These are phyloP conservation scores for Boletus patriciae DNA, from an alignment of 768 basidiomycete genomes.

Conservation along the genomic window DNA sequence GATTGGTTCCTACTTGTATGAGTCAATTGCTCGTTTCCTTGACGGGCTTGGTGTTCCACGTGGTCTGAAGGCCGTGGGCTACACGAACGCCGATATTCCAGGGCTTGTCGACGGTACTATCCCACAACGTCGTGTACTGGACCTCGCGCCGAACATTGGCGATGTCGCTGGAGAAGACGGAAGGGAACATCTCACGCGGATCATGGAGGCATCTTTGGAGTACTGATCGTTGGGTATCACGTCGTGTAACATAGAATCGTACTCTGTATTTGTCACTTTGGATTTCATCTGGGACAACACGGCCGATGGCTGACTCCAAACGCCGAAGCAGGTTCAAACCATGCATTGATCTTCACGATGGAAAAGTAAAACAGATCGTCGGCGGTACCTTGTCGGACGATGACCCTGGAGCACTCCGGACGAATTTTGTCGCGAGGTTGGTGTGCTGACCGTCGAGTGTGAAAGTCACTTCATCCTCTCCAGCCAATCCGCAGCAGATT, in stretches of 20 bases:
- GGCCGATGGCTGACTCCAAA: constrained; percentile 22
- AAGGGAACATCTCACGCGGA: constrained; percentile 73
- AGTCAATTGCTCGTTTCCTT: constrained; percentile 86
- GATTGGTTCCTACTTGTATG: constrained; percentile 75
- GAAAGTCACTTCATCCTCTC: constrained; percentile 8
- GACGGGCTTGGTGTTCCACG: constrained; percentile 83
- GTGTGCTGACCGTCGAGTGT: constrained; percentile 2
- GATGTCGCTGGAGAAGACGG: constrained; percentile 83
- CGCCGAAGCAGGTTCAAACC: constrained; percentile 69
- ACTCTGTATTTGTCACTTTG: background rate
- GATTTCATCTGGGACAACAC: background rate
- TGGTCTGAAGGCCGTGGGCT: constrained; percentile 81
- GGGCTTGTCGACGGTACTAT: constrained; percentile 87
- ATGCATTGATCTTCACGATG: constrained; percentile 95
- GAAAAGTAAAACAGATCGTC: constrained; percentile 97
- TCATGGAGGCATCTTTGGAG: constrained; percentile 77
- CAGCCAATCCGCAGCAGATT: constrained; percentile 78
- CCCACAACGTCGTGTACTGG: constrained; percentile 89
- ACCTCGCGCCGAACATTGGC: constrained; percentile 89
- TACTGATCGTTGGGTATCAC: constrained; percentile 45
- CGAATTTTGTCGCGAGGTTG: constrained; percentile 90
- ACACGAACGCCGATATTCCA: constrained; percentile 62
- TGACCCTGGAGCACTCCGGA: constrained; percentile 60
- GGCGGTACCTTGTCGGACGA: constrained; percentile 86
- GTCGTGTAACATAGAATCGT: constrained; percentile 1